phyloP scores from a whole-genome alignment of 208 protist species.

The Acanthamoeba sp. region DNA sequence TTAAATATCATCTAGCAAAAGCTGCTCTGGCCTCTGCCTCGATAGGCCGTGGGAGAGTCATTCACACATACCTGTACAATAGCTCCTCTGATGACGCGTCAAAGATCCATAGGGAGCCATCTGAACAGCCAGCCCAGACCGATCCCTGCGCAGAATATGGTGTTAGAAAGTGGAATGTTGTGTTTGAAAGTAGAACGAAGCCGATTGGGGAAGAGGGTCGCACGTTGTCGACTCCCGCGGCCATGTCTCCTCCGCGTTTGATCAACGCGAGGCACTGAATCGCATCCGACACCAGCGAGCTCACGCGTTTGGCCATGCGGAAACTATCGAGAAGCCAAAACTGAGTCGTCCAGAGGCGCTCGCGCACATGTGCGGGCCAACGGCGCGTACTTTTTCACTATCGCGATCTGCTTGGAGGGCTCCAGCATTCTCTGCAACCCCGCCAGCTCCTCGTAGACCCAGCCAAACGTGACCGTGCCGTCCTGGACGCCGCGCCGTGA shows the following conservation, averaged over 20 bases:
- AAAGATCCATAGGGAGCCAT: slow-evolving; percentile 29
- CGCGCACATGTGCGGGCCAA: too few species aligned
- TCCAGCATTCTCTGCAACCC: background rate
- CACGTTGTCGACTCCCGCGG: background rate
- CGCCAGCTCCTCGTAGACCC: background rate
- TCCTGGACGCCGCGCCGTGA: too few species aligned
- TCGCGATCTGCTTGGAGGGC: slow-evolving; percentile 1
- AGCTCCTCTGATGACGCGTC: background rate
- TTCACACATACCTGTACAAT: slow-evolving; percentile 16
- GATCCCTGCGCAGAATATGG: too few species aligned
- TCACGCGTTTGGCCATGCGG: background rate
- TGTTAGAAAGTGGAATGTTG: background rate
- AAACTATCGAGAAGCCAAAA: background rate
- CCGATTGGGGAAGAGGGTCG: too few species aligned
- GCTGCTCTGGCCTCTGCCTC: too few species aligned
- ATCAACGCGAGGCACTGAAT: slow-evolving; percentile 10
- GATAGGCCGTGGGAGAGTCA: too few species aligned
- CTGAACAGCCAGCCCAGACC: background rate
- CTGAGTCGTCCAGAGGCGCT: too few species aligned
- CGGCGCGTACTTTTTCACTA: background rate
- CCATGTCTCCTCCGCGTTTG: background rate
- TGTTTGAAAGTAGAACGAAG: too few species aligned
- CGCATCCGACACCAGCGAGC: background rate
- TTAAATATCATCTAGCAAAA: too few species aligned
- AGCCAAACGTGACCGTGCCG: background rate